A percentile compares a stretch with the other conserved stretches of the same genome.
Conservation (phyloP, 768 basidiomycete genomes). For the Clitopilus hobsonii region DNA sequence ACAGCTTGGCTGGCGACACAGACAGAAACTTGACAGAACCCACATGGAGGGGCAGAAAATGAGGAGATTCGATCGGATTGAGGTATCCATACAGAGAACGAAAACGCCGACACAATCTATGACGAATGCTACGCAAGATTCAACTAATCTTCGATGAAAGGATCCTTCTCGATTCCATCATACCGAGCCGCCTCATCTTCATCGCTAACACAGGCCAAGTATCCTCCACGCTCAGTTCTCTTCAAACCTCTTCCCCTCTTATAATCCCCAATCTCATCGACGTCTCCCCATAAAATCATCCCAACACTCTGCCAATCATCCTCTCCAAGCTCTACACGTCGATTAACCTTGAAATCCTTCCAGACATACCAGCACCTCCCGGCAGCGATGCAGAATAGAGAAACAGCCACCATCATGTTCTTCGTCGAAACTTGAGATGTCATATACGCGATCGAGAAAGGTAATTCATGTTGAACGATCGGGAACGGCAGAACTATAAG, state of each 20-base stretch:
- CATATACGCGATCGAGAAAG: background rate
- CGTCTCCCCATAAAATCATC: constrained; percentile 10
- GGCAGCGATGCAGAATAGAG: constrained; percentile 16
- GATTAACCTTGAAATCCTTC: constrained; percentile 30
- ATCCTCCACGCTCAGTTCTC: constrained; percentile 8
- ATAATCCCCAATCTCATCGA: background rate
- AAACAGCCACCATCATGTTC: constrained; percentile 4
- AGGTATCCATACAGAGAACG: background rate
- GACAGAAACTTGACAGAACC: too few relatives aligned
- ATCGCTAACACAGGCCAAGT: constrained; percentile 5
- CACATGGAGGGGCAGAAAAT: too few relatives aligned
- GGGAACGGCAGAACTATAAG: constrained; percentile 11
- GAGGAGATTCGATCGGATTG: background rate
- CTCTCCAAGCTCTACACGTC: constrained; percentile 30
- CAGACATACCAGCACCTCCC: constrained; percentile 28
- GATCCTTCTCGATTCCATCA: background rate
- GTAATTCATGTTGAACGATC: background rate
- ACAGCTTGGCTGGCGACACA: background rate
- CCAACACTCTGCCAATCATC: constrained; percentile 37
- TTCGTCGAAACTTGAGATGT: background rate
- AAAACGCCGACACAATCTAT: background rate
- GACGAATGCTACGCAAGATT: background rate
- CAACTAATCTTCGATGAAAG: background rate
- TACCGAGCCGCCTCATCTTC: background rate
- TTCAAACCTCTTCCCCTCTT: constrained; percentile 3